phyloP scores from a whole-genome alignment of 2,329 filamentous ascomycete genomes.

The Dactylellina parvicollis region DNA sequence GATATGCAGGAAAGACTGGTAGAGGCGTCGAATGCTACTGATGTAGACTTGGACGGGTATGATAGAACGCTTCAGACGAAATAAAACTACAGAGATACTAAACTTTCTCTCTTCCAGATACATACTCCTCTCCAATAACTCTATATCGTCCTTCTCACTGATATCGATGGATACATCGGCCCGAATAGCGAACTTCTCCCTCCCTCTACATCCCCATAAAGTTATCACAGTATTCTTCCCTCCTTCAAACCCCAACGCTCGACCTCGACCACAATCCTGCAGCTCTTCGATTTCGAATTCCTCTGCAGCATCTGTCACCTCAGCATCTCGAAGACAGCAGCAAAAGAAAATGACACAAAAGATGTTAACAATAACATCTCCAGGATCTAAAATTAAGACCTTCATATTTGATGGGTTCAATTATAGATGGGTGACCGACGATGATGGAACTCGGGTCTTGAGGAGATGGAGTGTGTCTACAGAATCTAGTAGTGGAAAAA shows the following conservation, averaged over 20 bases:
- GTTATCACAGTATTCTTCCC: slow-evolving; percentile 51
- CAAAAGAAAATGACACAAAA: slow-evolving; percentile 50
- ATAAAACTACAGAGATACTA: neutral
- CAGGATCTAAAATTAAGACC: slow-evolving; percentile 23
- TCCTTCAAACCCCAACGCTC: slow-evolving; percentile 28
- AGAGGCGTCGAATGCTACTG: slow-evolving; percentile 42
- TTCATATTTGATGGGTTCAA: slow-evolving; percentile 39
- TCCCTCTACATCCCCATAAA: slow-evolving; percentile 50
- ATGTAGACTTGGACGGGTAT: slow-evolving; percentile 48
- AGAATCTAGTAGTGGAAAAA: slow-evolving; percentile 28
- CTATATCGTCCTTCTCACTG: slow-evolving; percentile 48
- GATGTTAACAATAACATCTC: slow-evolving; percentile 51
- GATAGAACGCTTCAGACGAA: neutral
- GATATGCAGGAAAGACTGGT: slow-evolving; percentile 52
- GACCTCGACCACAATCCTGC: slow-evolving; percentile 48
- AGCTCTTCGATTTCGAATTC: slow-evolving; percentile 49
- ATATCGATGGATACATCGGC: slow-evolving; percentile 36
- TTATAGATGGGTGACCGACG: slow-evolving; percentile 44
- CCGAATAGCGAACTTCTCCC: slow-evolving; percentile 40
- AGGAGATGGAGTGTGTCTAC: slow-evolving; percentile 25
- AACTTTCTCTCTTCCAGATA: slow-evolving; percentile 18
- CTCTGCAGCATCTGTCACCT: slow-evolving; percentile 36
- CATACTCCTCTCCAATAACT: slow-evolving; percentile 37
- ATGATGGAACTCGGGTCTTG: slow-evolving; percentile 37
- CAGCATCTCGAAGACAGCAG: slow-evolving; percentile 29